Conservation (phyloP, 139 green algal genomes). For the Limnomonas spitsbergensis region DNA sequence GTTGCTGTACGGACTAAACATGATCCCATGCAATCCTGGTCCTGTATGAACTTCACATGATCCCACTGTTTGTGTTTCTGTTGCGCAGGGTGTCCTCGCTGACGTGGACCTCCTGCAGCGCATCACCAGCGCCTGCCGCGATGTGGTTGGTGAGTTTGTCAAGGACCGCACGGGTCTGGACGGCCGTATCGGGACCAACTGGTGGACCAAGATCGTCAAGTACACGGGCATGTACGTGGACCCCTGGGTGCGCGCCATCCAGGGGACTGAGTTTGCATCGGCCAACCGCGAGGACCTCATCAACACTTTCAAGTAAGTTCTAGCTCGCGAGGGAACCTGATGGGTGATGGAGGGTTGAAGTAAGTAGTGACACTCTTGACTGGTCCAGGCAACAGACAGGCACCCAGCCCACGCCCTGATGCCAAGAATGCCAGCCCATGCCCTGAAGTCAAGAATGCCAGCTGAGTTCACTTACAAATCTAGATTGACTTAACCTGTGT, state of each 20-base stretch:
- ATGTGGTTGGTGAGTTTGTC: constrained; percentile 84
- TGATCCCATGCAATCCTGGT: too few species aligned
- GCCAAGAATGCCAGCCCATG: too few species aligned
- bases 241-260: constrained; percentile 69
- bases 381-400: too few species aligned
- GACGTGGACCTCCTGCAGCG: constrained; percentile 87
- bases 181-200: constrained; percentile 64
- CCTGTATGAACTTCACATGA: too few species aligned
- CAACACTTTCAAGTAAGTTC: constrained; percentile 69
- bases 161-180: constrained; percentile 70
- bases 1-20: too few species aligned
- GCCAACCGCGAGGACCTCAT: constrained; percentile 77
- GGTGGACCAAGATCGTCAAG: constrained; percentile 54
- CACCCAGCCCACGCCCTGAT: too few species aligned
- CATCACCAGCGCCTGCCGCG: constrained; percentile 82
- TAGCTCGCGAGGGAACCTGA: background rate
- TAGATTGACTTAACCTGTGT: too few species aligned
- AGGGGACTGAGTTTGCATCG: constrained; percentile 71
- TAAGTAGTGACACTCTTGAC: background rate
- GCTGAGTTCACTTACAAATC: too few species aligned
- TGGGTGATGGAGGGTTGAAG: background rate
- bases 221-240: constrained; percentile 75
- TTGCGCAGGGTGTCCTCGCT: constrained; percentile 67
- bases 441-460: too few species aligned
- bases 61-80: too few species aligned